Evolutionary conservation across 2,329 filamentous ascomycete species (phyloP), one percentile per base, ranked within the genome.

Genomic region (Diaporthe aspalathi): DNA sequence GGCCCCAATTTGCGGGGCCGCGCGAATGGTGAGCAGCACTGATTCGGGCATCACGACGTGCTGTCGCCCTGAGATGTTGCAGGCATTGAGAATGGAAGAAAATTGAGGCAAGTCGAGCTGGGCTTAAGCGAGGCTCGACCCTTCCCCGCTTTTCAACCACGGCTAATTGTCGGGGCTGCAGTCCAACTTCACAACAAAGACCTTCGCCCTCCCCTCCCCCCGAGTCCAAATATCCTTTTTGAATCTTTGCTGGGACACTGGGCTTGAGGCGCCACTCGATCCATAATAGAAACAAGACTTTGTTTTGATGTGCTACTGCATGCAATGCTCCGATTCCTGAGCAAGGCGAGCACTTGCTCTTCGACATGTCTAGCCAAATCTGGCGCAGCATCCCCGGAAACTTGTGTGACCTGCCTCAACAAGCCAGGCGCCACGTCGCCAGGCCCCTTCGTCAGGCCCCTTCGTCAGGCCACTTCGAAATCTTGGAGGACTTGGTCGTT

Each of bases 151-250:
- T 38, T 63, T 27, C 8, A 14, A 8, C 17, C 9, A 12, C 8
- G 60, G 60, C 45, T 50, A 35, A 65, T 50, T 24, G 20, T 50
- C 45, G 45, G 60, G 6, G 57, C 43, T 49, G n/a, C 29, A 47
- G 27, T 17, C 50, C 50, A 32, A 60, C 56, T 45, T 60, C 56
- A 57, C 16, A 32, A 17, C 38, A 24, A 29, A 7, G n/a, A 7
- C 35, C 5, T 9, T 35, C 32, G 32, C 56, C 11, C 43, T 6
- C 38, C 17, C 7, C 54, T 5, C 11, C 54, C 20, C 20, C 20
- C 35, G 12, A 8, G 14, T 20, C 32, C 32, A 22, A 16, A 9
- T 8, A 20, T 60, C 5, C 14, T 45, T n/a, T 17, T 6, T 20
- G 11, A 45, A 8, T 2, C 56, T 45, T n/a, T 17, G 16, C 22